A percentile compares a stretch with the other conserved stretches of the same genome.
Conservation (phyloP, 805 yeast species). For the Spathaspora hagerdaliae region DNA sequence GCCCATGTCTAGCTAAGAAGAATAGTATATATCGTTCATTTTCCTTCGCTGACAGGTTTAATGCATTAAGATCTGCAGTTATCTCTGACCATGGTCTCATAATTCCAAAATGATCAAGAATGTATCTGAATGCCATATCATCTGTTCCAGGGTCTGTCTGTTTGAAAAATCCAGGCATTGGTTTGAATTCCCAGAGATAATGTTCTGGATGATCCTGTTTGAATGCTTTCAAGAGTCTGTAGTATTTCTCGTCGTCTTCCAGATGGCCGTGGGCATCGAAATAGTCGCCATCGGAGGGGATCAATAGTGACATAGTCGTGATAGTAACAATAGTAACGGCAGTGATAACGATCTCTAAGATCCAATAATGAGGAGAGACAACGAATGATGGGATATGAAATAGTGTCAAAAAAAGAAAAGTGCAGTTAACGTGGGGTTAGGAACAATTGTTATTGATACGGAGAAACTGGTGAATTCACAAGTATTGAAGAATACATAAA, state of each 20-base stretch:
- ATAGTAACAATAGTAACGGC: no score
- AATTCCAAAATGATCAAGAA: conserved; percentile 40
- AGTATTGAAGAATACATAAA: no score
- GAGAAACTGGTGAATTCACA: no score
- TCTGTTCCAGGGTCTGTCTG: conserved; percentile 39
- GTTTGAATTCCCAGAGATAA: conserved; percentile 38
- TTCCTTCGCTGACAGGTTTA: conserved; percentile 26
- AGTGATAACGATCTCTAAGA: no score
- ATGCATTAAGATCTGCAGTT: conserved; percentile 18
- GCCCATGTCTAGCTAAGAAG: conserved; percentile 61
- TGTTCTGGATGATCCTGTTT: conserved; percentile 13
- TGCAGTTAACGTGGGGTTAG: no score
- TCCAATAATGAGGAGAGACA: no score
- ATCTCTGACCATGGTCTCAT: conserved; percentile 34
- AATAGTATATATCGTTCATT: conserved; percentile 42
- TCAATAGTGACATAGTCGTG: conserved; percentile 15
- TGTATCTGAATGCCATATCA: conserved; percentile 38
- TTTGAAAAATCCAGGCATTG: conserved; percentile 44
- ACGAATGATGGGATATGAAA: no score
- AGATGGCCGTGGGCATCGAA: conserved; percentile 23
- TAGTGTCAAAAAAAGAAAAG: no score
- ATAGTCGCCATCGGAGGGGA: conserved; percentile 22
- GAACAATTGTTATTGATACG: no score
- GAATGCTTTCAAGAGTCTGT: conserved; percentile 6
- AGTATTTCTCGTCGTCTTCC: conserved; percentile 15